Evolutionary conservation across 805 yeast species (phyloP), one percentile per base, ranked within the genome.

Genomic region (Wickerhamomyces hampshirensis): DNA sequence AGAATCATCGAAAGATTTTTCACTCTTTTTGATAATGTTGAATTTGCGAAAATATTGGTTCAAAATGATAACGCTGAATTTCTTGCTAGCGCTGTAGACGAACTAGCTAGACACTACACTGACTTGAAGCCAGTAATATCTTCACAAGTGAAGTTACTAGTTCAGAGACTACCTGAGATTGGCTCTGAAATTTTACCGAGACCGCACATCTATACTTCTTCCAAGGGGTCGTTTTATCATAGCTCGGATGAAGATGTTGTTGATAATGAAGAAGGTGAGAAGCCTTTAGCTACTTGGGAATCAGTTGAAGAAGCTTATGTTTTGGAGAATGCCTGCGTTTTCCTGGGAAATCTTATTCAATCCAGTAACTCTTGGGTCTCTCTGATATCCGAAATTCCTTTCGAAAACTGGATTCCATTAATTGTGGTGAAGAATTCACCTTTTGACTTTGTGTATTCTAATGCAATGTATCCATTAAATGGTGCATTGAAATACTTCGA

Each of bases 101-200:
- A 85, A 47, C 60, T 88, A 32, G 78, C 84, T 3, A 72, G 96
- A 51, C 96, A 89, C 53, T 86, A 84, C 51, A 85, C 95, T 1
- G 76, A 71, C 2, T 64, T 87, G 41, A 77, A 83, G 33, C 79
- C 83, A 0, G 50, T 60, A 0, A 75, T 88, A 16, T 58, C 75
- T 34, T 58, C 65, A 4, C 74, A 75, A 34, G 60, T 79, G 31
- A 59, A 65, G 3, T 46, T 50, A 0, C 44, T 80, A n/a, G 62
- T 80, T 1, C 58, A 64, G 18, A 57, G 62, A 7, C 54, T 77
- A 7, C 76, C 83, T 0, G 37, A 31, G 0, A 46, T 50, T 21
- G 68, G 68, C 1, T 48, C 53, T 12, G 49, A 52, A 3, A 40
- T 47, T 6, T 60, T 75, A 44, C 50, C 59, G 4, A 69, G 69